Evolutionary conservation across 2,329 filamentous ascomycete genomes (phyloP).

Genomic region (Xylariaceae sp.): DNA sequence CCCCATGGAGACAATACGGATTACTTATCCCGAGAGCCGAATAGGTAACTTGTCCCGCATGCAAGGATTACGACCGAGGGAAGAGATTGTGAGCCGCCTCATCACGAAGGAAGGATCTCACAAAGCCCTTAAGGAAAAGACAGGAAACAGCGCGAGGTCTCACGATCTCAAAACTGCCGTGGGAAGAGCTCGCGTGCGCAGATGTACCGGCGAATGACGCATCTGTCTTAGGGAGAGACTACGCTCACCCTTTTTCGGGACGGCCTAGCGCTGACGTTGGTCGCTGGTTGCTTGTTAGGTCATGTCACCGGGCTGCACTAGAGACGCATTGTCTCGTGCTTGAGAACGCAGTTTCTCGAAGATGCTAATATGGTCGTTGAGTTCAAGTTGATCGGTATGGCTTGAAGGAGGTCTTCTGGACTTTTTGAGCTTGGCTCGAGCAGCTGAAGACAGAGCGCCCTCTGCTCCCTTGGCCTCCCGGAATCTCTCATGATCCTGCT

Average conservation of each 20-base stretch:
- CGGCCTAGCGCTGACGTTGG: conserved; percentile 50
- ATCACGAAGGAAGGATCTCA: too few species aligned
- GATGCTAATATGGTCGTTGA: conserved; percentile 29
- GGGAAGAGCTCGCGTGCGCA: too few species aligned
- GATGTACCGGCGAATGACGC: conserved; percentile 49
- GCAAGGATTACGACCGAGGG: too few species aligned
- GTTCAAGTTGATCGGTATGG: conserved; percentile 35
- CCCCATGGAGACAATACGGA: too few species aligned
- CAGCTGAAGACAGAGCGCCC: conserved; percentile 38
- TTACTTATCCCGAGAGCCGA: too few species aligned
- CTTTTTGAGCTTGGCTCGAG: conserved; percentile 37
- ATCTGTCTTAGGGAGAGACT: conserved; percentile 42
- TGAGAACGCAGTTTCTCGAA: conserved; percentile 57
- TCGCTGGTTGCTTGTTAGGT: conserved; percentile 57
- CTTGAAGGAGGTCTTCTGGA: conserved; percentile 49
- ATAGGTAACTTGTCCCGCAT: too few species aligned
- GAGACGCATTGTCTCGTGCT: conserved; percentile 46
- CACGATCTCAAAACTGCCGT: too few species aligned
- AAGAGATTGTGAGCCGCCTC: too few species aligned
- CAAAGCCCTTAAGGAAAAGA: too few species aligned
- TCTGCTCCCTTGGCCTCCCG: conserved; percentile 34
- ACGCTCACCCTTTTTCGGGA: conserved; percentile 57
- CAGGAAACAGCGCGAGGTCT: too few species aligned
- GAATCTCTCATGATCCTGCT: conserved; percentile 54
- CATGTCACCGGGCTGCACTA: conserved; percentile 58